Base-by-base conservation (phyloP, 805 yeast species). In the Saccharomycopsis fermentans region DNA sequence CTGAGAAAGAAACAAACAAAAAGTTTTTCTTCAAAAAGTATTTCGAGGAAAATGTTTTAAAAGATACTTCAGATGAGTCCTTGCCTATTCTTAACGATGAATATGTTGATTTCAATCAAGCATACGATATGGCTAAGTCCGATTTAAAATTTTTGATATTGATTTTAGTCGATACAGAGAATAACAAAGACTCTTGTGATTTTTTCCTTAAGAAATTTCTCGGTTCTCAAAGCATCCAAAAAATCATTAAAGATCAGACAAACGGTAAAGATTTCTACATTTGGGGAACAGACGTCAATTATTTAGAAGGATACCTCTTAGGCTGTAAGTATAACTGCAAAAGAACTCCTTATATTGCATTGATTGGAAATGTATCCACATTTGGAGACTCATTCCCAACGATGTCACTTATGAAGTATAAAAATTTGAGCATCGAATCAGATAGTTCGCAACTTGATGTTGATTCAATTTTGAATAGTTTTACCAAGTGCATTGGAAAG, bases 251-350 rank as follows among this genome's bases (percentile, higher is more conserved):
- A n/a, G 56, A 52, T 21, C 37, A 58, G 24, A 54, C 56, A 36
- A 58, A 54, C 14, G 58, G 51, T 11, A 51, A 54, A 50, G 75
- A 84, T 52, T 59, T 80, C n/a, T 62, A 81, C 0, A 73, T 85
- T 0, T 87, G 85, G 76, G 77, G 86, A 43, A 87, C 88, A 0
- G 81, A 83, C 63, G 82, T 81, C 26, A 70, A 75, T 16, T 82
- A 82, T 63, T 76, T 84, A 0, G 92, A 87, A 67, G 80, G 87
- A 2, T 82, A 80, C 73, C 82, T 82, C 59, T 78, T 87, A 47
- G 87, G 88, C 0, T 77, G 77, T 62, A 73, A 78, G 40, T 74
- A 85, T 61, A 75, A 73, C 39, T 77, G 80, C 1, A 74, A 77
- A 29, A 73, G 78, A 40, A 71, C 82, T 26, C 92, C 94, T 0